Conservation (phyloP, 352 stramenopile genomes). For the Globisporangium ultimum region DNA sequence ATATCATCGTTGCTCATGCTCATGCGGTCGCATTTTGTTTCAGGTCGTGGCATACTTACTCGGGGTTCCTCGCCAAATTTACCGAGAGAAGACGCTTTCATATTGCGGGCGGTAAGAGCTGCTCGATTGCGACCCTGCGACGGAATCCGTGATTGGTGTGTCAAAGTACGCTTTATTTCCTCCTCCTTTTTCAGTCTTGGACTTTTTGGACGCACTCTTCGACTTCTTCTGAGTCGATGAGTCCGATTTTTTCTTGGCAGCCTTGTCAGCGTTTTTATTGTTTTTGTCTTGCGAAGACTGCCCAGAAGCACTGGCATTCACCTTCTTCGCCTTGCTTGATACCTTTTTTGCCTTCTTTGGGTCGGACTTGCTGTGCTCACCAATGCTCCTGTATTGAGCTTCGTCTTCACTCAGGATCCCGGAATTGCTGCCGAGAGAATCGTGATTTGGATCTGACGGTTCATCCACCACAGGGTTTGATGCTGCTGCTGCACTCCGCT, state of each 20-base stretch:
- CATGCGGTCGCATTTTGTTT: not conserved
- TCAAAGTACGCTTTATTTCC: conserved; percentile 9
- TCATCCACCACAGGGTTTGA: conserved; percentile 1
- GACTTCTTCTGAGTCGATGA: conserved; percentile 8
- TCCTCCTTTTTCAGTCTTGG: conserved; percentile 14
- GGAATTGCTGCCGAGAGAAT: conserved; percentile 13
- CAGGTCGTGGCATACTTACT: not conserved
- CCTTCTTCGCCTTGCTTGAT: conserved; percentile 23
- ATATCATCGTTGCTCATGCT: not conserved
- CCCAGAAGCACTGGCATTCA: not conserved
- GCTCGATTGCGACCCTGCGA: conserved; percentile 1
- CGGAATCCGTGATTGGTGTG: not conserved
- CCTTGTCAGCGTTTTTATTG: conserved; percentile 31
- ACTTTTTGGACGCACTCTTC: conserved; percentile 1
- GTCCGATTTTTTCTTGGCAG: conserved; percentile 16
- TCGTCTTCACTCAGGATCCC: conserved; percentile 12
- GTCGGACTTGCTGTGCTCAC: conserved; percentile 19
- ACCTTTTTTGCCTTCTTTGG: conserved; percentile 47
- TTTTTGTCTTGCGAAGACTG: conserved; percentile 26
- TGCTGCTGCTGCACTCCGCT: conserved; percentile 19
- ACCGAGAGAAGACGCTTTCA: conserved; percentile 64
- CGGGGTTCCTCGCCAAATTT: conserved; percentile 9
- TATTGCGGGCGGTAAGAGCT: conserved; percentile 49
- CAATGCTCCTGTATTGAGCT: conserved; percentile 4
- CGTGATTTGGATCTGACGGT: conserved; percentile 7